Conservation (phyloP, 805 yeast genomes). For the Zygotorulaspora florentina region DNA sequence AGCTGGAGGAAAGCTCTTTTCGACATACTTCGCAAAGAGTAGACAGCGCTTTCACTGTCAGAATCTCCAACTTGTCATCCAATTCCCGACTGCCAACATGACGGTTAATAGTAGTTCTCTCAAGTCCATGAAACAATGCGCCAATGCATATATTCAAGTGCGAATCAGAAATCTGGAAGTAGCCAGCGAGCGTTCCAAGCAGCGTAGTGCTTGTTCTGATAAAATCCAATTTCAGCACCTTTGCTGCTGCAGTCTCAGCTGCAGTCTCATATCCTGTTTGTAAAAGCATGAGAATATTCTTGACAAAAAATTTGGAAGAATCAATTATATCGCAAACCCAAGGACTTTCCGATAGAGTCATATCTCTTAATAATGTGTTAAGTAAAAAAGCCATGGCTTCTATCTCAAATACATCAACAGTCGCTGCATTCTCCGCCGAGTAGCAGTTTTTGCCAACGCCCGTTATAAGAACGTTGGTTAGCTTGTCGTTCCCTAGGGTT, state of each 20-base stretch:
- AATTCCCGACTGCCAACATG: slow-evolving; percentile 10
- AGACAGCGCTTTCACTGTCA: slow-evolving; percentile 28
- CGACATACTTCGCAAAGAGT: slow-evolving; percentile 31
- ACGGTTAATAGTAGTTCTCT: slow-evolving; percentile 17
- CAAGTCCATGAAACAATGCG: slow-evolving; percentile 29
- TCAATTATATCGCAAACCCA: slow-evolving; percentile 28
- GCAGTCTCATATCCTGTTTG: slow-evolving; percentile 25
- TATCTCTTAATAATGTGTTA: slow-evolving; percentile 25
- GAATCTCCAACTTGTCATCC: slow-evolving; percentile 29
- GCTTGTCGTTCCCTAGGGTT: slow-evolving; percentile 46
- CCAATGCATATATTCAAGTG: slow-evolving; percentile 26
- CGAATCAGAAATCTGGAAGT: slow-evolving; percentile 21
- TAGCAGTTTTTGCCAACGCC: slow-evolving; percentile 24
- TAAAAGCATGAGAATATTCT: slow-evolving; percentile 24
- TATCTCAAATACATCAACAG: slow-evolving; percentile 26
- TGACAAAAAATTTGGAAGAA: slow-evolving; percentile 22
- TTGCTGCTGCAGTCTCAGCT: slow-evolving; percentile 14
- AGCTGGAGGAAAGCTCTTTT: slow-evolving; percentile 22
- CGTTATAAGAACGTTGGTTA: slow-evolving; percentile 30
- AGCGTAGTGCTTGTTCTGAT: slow-evolving; percentile 29
- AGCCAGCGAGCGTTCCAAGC: slow-evolving; percentile 30
- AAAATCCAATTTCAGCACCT: slow-evolving; percentile 26
- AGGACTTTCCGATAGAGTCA: slow-evolving; percentile 28
- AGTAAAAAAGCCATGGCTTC: slow-evolving; percentile 34
- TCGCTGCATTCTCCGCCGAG: slow-evolving; percentile 3